Evolutionary conservation across 2,329 filamentous ascomycete species (phyloP), one percentile per base, ranked within the genome.

Genomic region (Gyromitra esculenta): DNA sequence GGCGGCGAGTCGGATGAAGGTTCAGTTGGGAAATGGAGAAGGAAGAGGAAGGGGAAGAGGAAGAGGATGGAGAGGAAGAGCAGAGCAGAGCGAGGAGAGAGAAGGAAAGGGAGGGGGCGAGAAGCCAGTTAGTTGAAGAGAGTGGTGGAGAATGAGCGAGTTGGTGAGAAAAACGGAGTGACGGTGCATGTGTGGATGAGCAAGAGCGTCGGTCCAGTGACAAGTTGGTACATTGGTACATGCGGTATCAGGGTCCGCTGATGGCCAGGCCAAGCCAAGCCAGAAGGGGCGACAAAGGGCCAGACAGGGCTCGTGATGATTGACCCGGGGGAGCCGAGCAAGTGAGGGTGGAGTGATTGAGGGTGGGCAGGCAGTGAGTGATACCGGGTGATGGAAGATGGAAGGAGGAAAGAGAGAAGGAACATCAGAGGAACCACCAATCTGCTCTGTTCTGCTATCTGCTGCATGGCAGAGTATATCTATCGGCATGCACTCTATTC

Each of bases 341-440:
- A 56, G 50, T 6, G 18, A 25, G 52, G 52, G 37, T 18, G 18
- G 25, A 5, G 50, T 52, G 39, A 35, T 31, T 31, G 52, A 39
- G 41, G 21, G 54, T 7, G 37, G 39, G 15, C 64, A 50, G 54
- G 25, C 25, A 31, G 57, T 60, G 57, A 69, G 66, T 69, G 66
- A 69, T 39, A 31, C 39, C n/a, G 41, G 54, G 54, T 69, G 66
- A 69, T 60, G 66, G 39, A 67, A n/a, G 25, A 31, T 31, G 2
- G 6, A n/a, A 39, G 45, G 13, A 57, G 15, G 41, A 39, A 13
- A 60, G 37, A 35, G 37, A 18, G 56, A 43, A 43, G 50, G 50
- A 18, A 65, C 62, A 65, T 41, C 45, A 56, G 18, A 11, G n/a
- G 45, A 50, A 43, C 62, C 31, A 8, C 62, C 48, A 25, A 6